Evolutionary conservation across 2,329 filamentous ascomycete species (phyloP).

Genomic region (Fusarium newnesense): DNA sequence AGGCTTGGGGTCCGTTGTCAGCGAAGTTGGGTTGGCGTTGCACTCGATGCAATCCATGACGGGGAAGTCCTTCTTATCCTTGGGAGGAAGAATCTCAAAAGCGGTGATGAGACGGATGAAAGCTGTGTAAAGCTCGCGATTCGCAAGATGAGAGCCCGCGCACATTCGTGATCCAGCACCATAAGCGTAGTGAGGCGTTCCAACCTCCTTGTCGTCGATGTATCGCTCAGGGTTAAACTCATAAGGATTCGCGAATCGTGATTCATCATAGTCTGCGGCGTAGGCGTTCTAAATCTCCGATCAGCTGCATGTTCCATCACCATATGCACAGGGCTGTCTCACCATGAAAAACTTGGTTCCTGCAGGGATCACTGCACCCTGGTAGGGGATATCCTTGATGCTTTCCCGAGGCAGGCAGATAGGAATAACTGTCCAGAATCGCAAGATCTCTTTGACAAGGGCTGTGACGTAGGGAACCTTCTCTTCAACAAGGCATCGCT

Average conservation of each 20-base stretch:
- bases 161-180: conserved; percentile 73
- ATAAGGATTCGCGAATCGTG: conserved; percentile 72
- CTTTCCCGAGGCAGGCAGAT: conserved; percentile 79
- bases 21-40: conserved; percentile 64
- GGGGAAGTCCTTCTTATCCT: conserved; percentile 58
- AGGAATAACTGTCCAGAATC: conserved; percentile 83
- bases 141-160: conserved; percentile 70
- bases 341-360: conserved; percentile 85
- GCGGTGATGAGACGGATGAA: conserved; percentile 68
- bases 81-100: conserved; percentile 63
- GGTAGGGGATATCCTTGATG: conserved; percentile 77
- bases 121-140: conserved; percentile 70
- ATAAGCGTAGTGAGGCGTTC: conserved; percentile 71
- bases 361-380: conserved; percentile 74
- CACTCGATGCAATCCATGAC: conserved; percentile 67
- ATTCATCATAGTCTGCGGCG: conserved; percentile 76
- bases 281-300: conserved; percentile 69
- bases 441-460: conserved; percentile 79
- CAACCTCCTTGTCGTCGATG: conserved; percentile 63
- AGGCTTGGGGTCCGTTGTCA: conserved; percentile 70
- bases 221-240: conserved; percentile 78
- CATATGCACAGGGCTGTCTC: conserved; percentile 6
- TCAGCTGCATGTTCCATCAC: background rate
- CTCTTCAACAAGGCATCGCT: conserved; percentile 76
- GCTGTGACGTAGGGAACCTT: conserved; percentile 82